Base-by-base conservation (phyloP, 371 early-diverging fungal genomes). In the Edhazardia aedis region DNA sequence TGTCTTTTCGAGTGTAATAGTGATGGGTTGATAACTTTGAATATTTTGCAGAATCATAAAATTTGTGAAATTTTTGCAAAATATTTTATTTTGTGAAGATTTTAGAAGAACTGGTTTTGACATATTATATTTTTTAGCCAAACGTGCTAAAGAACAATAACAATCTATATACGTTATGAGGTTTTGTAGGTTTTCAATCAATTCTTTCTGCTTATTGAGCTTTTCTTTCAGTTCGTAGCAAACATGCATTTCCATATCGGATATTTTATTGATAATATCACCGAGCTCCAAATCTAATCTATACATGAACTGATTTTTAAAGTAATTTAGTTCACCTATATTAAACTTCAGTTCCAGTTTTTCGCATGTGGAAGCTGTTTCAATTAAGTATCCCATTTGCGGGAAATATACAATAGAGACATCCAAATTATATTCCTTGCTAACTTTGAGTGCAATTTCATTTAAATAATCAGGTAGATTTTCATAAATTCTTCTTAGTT, bases 341-440 rank as follows among this genome's bases (percentile, higher is more conserved):
- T 44, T 51, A 46, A 56, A 56, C 26, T 47, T 21, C 1, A 23
- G 1, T 4, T 18, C 28, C 33, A 16, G 39, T 27, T 51, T 51
- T 39, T 30, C 55, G 4, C 2, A 16, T 4, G 22, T 24, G 6
- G 19, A 6, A 4, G 30, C 28, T 6, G 25, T 46, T 49, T 61
- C 61, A 16, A 56, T 48, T 16, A 61, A 22, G 42, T 55, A 61
- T 18, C 61, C 61, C 0, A 61, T 0, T 47, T 61, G 61, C 19
- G 61, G 61, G 22, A 51, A 48, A 49, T 61, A 61, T 7, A 61
- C 36, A 23, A 61, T 46, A 30, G 4, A 18, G 12, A 55, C 3
- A 3, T 23, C 19, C 30, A 40, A 27, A 9, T 47, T 40, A 11
- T 48, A 21, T 21, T 53, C 25, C 12, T 51, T 30, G 2, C 44